Evolutionary conservation across 306 rosid genomes (phyloP).

Genomic region (Trifolium subterraneum): DNA sequence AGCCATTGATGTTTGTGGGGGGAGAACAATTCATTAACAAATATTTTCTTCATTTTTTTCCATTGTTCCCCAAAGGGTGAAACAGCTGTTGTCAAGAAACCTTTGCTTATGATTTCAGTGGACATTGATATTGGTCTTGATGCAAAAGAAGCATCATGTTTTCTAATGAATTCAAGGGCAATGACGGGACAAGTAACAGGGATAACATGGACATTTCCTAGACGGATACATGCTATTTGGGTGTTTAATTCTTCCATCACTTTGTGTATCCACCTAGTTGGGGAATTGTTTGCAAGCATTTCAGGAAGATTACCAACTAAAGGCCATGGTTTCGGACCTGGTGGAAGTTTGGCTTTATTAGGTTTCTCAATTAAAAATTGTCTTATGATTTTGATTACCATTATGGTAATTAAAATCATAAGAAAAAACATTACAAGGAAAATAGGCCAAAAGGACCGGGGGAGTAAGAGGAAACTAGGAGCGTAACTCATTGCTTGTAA

Average conservation of each 20-base stretch:
- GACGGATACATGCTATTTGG: constrained; percentile 53
- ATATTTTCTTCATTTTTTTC: constrained; percentile 48
- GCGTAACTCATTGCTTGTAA: constrained; percentile 7
- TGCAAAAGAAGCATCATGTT: constrained; percentile 49
- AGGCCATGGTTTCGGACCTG: constrained; percentile 59
- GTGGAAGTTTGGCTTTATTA: constrained; percentile 17
- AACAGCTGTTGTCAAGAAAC: constrained; percentile 6
- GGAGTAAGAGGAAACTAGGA: background rate
- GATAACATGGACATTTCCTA: constrained; percentile 53
- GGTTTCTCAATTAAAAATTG: background rate
- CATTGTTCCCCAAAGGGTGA: constrained; percentile 43
- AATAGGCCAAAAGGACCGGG: background rate
- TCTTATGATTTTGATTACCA: background rate
- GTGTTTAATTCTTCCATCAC: constrained; percentile 47
- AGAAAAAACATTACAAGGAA: background rate
- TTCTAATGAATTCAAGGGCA: constrained; percentile 50
- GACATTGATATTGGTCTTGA: constrained; percentile 45
- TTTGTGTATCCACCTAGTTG: constrained; percentile 45
- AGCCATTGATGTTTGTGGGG: constrained; percentile 36
- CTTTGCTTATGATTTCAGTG: constrained; percentile 21
- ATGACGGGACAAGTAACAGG: constrained; percentile 40
- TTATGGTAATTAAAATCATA: background rate
- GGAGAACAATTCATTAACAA: constrained; percentile 28
- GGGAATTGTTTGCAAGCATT: constrained; percentile 44
- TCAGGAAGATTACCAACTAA: constrained; percentile 50